phyloP scores from a whole-genome alignment of 2,329 filamentous ascomycete species.

The Dactylellina leptospora region DNA sequence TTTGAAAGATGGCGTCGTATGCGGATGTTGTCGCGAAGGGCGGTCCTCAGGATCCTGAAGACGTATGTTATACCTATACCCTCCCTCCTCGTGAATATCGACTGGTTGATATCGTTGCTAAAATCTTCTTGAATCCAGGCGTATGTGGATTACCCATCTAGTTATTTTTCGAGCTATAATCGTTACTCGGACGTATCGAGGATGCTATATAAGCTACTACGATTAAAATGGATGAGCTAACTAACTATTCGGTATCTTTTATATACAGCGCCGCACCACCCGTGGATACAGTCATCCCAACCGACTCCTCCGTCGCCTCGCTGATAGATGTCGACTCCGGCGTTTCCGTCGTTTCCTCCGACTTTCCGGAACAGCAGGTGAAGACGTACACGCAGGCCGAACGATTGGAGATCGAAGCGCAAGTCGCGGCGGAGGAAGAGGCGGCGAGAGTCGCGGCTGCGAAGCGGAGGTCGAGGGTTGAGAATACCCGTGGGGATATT shows the following conservation, averaged over 20 bases:
- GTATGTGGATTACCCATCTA: conserved; percentile 19
- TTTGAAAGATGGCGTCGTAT: conserved; percentile 30
- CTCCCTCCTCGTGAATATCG: not conserved
- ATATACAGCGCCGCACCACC: conserved; percentile 33
- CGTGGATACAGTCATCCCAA: conserved; percentile 33
- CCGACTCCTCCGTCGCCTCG: conserved; percentile 46
- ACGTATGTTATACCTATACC: conserved; percentile 19
- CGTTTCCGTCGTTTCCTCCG: conserved; percentile 44
- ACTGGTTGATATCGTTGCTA: conserved; percentile 3
- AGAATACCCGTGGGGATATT: conserved; percentile 55
- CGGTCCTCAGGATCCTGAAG: conserved; percentile 47
- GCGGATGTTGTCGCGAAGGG: conserved; percentile 41
- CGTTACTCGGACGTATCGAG: too few relatives aligned
- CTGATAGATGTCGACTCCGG: conserved; percentile 48
- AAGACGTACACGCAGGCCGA: conserved; percentile 50
- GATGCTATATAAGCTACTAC: too few relatives aligned
- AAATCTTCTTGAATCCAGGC: conserved; percentile 7
- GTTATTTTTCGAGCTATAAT: too few relatives aligned
- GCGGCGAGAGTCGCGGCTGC: conserved; percentile 26
- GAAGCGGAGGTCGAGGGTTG: not conserved
- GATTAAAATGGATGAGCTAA: too few relatives aligned
- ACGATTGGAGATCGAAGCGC: conserved; percentile 34
- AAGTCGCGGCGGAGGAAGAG: conserved; percentile 35
- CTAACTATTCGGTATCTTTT: too few relatives aligned
- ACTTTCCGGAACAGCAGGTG: conserved; percentile 31